Conservation (phyloP, 805 yeast genomes). For the Lachancea sp. region DNA sequence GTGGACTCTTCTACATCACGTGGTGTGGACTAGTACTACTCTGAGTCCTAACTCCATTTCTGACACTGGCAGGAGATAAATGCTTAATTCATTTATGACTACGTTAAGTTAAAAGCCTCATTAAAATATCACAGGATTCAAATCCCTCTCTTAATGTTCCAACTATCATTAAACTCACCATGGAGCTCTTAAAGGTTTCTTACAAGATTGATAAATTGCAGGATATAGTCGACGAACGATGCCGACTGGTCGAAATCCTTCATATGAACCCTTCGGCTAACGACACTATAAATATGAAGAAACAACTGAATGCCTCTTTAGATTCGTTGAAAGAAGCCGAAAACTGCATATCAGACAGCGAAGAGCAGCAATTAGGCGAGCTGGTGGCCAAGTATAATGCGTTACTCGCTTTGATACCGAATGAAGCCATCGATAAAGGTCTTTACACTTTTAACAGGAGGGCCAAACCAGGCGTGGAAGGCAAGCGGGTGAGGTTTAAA, state of each 20-base stretch:
- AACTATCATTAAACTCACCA: slow-evolving; percentile 3
- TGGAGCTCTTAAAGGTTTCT: slow-evolving; percentile 22
- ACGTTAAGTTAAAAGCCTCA: too few species aligned
- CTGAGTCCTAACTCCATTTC: too few species aligned
- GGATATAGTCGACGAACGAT: slow-evolving; percentile 28
- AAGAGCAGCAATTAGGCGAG: slow-evolving; percentile 4
- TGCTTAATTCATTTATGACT: too few species aligned
- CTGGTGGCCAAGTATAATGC: slow-evolving; percentile 14
- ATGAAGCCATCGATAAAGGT: slow-evolving; percentile 12
- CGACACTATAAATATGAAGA: slow-evolving; percentile 23
- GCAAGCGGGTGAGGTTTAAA: slow-evolving; percentile 23
- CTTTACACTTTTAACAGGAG: slow-evolving; percentile 12
- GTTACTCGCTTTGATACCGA: slow-evolving; percentile 14
- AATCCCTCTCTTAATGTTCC: too few species aligned
- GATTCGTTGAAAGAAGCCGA: slow-evolving; percentile 14
- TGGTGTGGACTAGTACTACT: too few species aligned
- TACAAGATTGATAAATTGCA: slow-evolving; percentile 26
- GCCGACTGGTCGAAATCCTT: slow-evolving; percentile 19
- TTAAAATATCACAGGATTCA: too few species aligned
- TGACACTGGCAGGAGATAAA: too few species aligned
- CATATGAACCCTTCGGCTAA: slow-evolving; percentile 22
- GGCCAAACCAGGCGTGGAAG: slow-evolving; percentile 2
- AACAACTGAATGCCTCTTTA: slow-evolving; percentile 17
- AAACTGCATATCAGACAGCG: slow-evolving; percentile 8
- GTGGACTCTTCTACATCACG: too few species aligned